phyloP scores from a whole-genome alignment of 2,329 filamentous ascomycete genomes.

The Colletotrichum endophyticum region DNA sequence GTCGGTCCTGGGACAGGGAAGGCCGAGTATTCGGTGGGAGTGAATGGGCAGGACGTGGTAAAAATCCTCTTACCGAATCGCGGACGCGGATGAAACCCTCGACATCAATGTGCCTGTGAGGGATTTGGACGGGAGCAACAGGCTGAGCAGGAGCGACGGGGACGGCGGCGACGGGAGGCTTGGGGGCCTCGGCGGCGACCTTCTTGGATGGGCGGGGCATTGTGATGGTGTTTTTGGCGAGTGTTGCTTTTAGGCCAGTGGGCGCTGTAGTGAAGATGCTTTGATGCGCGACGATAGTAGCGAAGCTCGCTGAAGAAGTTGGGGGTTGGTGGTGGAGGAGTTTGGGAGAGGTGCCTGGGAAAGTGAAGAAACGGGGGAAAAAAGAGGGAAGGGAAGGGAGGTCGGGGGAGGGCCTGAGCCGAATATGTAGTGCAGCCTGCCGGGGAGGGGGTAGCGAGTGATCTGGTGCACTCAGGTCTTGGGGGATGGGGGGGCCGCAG shows the following conservation, averaged over 20 bases:
- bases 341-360: conserved; percentile 27
- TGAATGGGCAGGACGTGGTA: neutral
- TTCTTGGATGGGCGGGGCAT: conserved; percentile 55
- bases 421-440: conserved; percentile 20
- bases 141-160: conserved; percentile 38
- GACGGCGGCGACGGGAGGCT: conserved; percentile 35
- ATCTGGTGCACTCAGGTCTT: conserved; percentile 4
- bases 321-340: conserved; percentile 27
- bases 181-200: conserved; percentile 41
- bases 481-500: neutral
- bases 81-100: conserved; percentile 82
- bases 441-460: conserved; percentile 19
- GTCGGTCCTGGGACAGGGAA: neutral
- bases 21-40: neutral
- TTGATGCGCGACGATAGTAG: conserved; percentile 12
- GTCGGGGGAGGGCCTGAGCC: conserved; percentile 19
- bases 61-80: conserved; percentile 71
- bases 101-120: conserved; percentile 58
- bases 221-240: conserved; percentile 25
- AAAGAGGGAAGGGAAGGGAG: conserved; percentile 28
- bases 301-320: conserved; percentile 12
- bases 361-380: conserved; percentile 19
- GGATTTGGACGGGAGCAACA: conserved; percentile 24
- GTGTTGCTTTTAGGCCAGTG: neutral
- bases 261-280: conserved; percentile 16